phyloP scores from a whole-genome alignment of 768 basidiomycete species.

The Termitomyces sp. region DNA sequence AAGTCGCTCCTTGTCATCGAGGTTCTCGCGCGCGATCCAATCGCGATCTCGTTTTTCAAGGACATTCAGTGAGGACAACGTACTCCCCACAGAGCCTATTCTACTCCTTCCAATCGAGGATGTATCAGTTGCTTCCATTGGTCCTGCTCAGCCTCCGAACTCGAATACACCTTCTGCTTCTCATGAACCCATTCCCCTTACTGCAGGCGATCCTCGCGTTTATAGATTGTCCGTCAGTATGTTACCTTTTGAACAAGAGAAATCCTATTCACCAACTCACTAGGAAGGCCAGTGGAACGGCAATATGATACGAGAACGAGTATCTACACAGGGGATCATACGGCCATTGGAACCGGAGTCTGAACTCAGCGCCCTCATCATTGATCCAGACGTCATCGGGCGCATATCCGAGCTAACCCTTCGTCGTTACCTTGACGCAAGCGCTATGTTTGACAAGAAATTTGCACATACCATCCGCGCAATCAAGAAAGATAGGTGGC shows the following conservation, averaged over 20 bases:
- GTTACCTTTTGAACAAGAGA: not conserved
- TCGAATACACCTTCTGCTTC: conserved; percentile 17
- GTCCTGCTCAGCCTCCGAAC: conserved; percentile 34
- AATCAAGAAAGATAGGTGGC: conserved; percentile 66
- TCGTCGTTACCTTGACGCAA: conserved; percentile 72
- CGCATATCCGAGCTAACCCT: conserved; percentile 70
- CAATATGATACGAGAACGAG: conserved; percentile 88
- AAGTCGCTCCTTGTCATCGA: conserved; percentile 23
- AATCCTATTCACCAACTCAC: not conserved
- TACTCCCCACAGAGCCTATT: not conserved
- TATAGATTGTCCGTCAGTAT: conserved; percentile 52
- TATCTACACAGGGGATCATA: conserved; percentile 80
- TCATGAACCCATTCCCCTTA: conserved; percentile 35
- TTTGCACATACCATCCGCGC: conserved; percentile 52
- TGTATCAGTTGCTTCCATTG: conserved; percentile 21
- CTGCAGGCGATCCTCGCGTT: conserved; percentile 60
- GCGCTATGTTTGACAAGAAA: conserved; percentile 60
- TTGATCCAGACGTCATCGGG: conserved; percentile 69
- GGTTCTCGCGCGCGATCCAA: conserved; percentile 16
- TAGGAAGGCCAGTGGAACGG: conserved; percentile 41
- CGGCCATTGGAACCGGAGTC: conserved; percentile 72
- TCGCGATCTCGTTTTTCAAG: conserved; percentile 9
- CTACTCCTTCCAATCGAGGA: not conserved
- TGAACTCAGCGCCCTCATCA: conserved; percentile 61
- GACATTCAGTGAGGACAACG: conserved; percentile 1